Percentiles rank a stretch among this genome's conserved stretches.
These are phyloP conservation scores for Digitaria exilis DNA, from an alignment of 202 grass and related monocot species.

Conservation along the genomic window DNA sequence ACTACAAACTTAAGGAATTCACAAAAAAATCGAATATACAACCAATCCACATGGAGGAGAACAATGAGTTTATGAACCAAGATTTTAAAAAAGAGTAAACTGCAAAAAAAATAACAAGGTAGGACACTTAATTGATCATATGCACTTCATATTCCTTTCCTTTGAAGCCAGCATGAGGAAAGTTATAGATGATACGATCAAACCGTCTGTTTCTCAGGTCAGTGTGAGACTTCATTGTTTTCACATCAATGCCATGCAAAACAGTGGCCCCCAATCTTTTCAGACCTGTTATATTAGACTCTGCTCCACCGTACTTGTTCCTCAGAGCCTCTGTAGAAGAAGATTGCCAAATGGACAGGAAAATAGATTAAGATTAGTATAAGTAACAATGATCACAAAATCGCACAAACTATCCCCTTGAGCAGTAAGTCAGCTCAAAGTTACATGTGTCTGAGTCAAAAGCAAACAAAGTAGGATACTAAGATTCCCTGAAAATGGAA, in stretches of 20 bases:
- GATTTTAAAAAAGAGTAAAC: not conserved
- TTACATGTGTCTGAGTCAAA: not conserved
- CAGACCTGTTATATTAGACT: constrained; percentile 44
- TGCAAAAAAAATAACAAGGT: not conserved
- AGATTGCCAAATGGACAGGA: not conserved
- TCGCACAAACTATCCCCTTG: too few relatives aligned
- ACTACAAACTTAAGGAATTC: not conserved
- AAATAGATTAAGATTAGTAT: constrained; percentile 16
- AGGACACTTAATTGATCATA: constrained; percentile 44
- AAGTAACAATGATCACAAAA: not conserved
- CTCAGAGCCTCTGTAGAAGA: constrained; percentile 26
- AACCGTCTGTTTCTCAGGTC: constrained; percentile 42
- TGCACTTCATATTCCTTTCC: constrained; percentile 24
- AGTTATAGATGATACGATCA: constrained; percentile 64
- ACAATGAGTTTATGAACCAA: not conserved
- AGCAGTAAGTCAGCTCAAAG: not conserved
- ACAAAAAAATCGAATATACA: not conserved
- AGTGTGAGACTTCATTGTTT: constrained; percentile 45
- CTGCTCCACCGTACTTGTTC: constrained; percentile 20
- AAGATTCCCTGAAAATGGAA: not conserved
- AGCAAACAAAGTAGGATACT: constrained; percentile 2
- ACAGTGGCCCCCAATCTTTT: constrained; percentile 42
- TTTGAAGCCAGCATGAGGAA: constrained; percentile 55
- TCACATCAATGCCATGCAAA: constrained; percentile 51
- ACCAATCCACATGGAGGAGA: not conserved